Conservation (phyloP, 1,284 basidiomycete species). For the Naganishia cerealis region DNA sequence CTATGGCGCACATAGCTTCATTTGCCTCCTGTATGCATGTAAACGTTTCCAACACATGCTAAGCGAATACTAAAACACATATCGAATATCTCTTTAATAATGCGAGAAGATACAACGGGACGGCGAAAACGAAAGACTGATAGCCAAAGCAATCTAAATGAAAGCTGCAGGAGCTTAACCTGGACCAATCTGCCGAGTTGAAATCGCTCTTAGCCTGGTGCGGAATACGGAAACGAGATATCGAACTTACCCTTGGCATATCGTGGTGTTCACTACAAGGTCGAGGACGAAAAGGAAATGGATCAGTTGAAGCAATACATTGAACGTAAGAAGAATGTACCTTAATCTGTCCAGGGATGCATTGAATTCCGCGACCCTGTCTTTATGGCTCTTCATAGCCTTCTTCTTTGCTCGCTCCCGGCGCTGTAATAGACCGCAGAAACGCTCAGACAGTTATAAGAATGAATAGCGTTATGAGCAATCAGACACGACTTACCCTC, state of each 20-base stretch:
- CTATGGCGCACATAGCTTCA: neutral
- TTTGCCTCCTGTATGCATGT: neutral
- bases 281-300: neutral
- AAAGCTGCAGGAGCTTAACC: neutral
- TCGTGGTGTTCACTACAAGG: conserved; percentile 32
- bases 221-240: neutral
- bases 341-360: conserved; percentile 35
- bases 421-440: conserved; percentile 12
- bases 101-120: conserved; percentile 14
- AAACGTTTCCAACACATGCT: neutral
- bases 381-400: conserved; percentile 34
- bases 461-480: neutral
- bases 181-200: conserved; percentile 12
- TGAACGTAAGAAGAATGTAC: neutral
- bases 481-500: conserved; percentile 23
- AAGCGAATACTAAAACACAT: neutral
- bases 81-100: neutral
- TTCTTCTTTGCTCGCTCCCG: conserved; percentile 35
- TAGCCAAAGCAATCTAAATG: neutral
- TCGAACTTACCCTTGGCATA: conserved; percentile 33
- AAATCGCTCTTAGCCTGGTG: neutral
- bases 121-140: neutral
- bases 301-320: neutral
- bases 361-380: conserved; percentile 35
- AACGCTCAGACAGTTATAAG: neutral